phyloP scores from a whole-genome alignment of 1,284 basidiomycete species.

The Ceratobasidium sp. region DNA sequence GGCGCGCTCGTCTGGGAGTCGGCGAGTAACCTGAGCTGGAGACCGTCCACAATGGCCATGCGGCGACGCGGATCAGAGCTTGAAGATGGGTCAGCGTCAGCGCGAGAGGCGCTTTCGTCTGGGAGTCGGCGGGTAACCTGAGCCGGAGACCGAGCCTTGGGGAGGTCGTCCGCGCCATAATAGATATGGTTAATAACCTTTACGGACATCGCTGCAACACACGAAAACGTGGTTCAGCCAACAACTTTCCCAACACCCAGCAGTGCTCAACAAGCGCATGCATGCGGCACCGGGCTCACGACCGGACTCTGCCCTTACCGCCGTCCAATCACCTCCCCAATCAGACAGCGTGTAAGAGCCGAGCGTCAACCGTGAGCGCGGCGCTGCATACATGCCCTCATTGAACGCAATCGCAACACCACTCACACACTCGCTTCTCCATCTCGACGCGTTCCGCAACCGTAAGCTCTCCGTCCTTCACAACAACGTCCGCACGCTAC shows the following conservation, averaged over 20 bases:
- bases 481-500: conserved; percentile 23
- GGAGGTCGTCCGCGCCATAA: conserved; percentile 19
- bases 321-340: no score
- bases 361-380: conserved; percentile 11
- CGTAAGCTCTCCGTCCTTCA: conserved; percentile 2
- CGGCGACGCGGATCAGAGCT: no score
- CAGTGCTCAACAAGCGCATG: no score
- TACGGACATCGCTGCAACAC: conserved; percentile 22
- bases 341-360: no score
- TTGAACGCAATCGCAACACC: not conserved
- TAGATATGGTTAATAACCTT: conserved; percentile 30
- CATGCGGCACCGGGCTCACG: no score
- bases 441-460: conserved; percentile 2
- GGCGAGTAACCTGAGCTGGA: no score
- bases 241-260: not conserved
- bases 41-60: no score
- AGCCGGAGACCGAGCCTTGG: conserved; percentile 16
- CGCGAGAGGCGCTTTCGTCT: not conserved
- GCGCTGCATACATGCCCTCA: conserved; percentile 16
- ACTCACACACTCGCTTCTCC: conserved; percentile 24
- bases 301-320: no score
- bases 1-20: no score
- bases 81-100: no score
- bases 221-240: not conserved
- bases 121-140: not conserved